phyloP scores from a whole-genome alignment of 352 stramenopile genomes.

The Globisporangium nodosum region DNA sequence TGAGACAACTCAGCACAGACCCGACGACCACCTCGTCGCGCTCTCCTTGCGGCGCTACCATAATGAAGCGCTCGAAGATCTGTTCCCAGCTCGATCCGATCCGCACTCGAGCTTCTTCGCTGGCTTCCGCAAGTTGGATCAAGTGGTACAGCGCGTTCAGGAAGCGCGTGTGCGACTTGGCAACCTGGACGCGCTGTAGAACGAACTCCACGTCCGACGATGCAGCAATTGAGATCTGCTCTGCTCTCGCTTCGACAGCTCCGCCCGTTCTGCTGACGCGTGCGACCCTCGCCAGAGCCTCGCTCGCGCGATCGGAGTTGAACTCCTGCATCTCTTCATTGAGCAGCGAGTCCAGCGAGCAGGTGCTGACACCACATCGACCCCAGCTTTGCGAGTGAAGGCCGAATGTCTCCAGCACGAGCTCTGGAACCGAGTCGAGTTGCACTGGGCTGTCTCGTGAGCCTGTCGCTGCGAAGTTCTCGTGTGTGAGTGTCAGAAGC shows the following conservation, averaged over 20 bases:
- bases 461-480: conserved; percentile 24
- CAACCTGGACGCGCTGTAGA: conserved; percentile 23
- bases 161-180: conserved; percentile 53
- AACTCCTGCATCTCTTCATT: not conserved
- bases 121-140: conserved; percentile 28
- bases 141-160: conserved; percentile 61
- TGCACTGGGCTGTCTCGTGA: not conserved
- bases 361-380: conserved; percentile 25
- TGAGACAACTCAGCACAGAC: conserved; percentile 31
- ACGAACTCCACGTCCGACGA: conserved; percentile 22
- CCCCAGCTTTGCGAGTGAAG: conserved; percentile 31
- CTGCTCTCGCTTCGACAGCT: not conserved
- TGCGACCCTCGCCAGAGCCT: not conserved
- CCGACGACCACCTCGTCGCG: conserved; percentile 55
- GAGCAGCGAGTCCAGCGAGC: conserved; percentile 12
- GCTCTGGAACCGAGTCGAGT: conserved; percentile 7
- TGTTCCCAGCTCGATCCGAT: conserved; percentile 35
- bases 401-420: conserved; percentile 26
- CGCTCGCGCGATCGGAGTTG: not conserved
- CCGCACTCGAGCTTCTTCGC: conserved; percentile 12
- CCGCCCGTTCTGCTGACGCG: not conserved
- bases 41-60: conserved; percentile 29
- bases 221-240: not conserved
- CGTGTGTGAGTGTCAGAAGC: conserved; percentile 41
- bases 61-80: conserved; percentile 41